phyloP scores from a whole-genome alignment of 164 flowering plant species.

The Macadamia tetraphylla region DNA sequence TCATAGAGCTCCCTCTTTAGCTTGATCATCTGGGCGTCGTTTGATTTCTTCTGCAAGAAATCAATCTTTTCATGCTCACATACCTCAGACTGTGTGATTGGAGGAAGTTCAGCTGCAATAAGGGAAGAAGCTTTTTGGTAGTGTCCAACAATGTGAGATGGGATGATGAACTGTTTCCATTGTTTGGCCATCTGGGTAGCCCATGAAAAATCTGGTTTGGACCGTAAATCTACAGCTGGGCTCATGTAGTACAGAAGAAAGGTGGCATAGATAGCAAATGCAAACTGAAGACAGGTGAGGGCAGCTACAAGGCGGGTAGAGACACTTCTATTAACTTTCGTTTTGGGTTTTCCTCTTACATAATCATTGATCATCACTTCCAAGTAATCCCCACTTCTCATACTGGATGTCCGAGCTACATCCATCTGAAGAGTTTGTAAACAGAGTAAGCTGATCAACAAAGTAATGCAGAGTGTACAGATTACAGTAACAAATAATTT shows the following conservation, averaged over 20 bases:
- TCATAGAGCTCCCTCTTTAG: constrained; percentile 72
- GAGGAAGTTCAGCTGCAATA: constrained; percentile 19
- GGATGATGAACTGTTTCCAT: constrained; percentile 67
- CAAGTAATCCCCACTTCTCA: constrained; percentile 61
- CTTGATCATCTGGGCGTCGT: constrained; percentile 80
- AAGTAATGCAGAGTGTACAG: neutral
- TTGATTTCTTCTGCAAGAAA: constrained; percentile 84
- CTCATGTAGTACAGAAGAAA: constrained; percentile 84
- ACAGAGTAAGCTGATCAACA: constrained; percentile 14
- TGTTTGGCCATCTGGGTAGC: constrained; percentile 62
- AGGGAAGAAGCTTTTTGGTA: constrained; percentile 44
- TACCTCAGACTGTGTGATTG: constrained; percentile 37
- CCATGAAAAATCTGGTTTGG: constrained; percentile 84
- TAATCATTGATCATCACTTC: constrained; percentile 81
- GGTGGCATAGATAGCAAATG: constrained; percentile 94
- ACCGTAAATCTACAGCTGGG: constrained; percentile 57
- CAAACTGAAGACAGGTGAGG: constrained; percentile 80
- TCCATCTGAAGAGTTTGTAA: constrained; percentile 33
- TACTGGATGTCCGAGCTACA: constrained; percentile 25
- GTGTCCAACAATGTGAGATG: constrained; percentile 40
- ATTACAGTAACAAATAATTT: constrained; percentile 1
- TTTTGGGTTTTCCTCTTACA: constrained; percentile 50
- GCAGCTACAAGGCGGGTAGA: constrained; percentile 55
- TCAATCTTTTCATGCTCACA: constrained; percentile 89
- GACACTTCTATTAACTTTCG: constrained; percentile 31